A percentile compares a stretch with the other conserved stretches of the same genome.
Conservation (phyloP, 202 grass and related monocot species). For the Eragrostis tef region DNA sequence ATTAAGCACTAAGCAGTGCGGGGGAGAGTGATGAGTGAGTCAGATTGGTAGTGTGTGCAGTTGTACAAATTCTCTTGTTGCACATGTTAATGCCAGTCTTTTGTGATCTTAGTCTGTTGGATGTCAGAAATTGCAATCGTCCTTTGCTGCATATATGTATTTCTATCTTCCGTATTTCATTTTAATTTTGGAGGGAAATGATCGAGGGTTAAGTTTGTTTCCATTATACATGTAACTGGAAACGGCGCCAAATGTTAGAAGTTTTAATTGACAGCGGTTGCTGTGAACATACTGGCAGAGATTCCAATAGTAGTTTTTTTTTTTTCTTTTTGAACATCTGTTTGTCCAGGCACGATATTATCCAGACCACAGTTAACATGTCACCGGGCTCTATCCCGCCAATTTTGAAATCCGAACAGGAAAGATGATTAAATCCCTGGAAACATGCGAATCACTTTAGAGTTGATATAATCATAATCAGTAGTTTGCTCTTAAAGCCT, state of each 20-base stretch:
- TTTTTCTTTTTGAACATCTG: neutral
- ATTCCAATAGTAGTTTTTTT: neutral
- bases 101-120: neutral
- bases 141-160: neutral
- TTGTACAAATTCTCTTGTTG: conserved; percentile 48
- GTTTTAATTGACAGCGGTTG: neutral
- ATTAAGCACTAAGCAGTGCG: neutral
- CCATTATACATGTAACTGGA: too few relatives aligned
- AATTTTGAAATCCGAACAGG: conserved; percentile 57
- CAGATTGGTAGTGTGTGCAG: conserved; percentile 12
- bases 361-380: neutral
- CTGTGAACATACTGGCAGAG: neutral
- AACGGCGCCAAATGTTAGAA: neutral
- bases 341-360: neutral
- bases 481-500: conserved; percentile 44
- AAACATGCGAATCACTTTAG: conserved; percentile 47
- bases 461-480: conserved; percentile 46
- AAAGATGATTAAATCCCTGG: conserved; percentile 53
- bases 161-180: neutral
- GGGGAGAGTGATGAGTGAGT: conserved; percentile 7
- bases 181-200: conserved; percentile 9
- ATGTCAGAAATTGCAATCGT: neutral
- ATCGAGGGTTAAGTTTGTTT: neutral
- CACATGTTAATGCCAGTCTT: conserved; percentile 36
- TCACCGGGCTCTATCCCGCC: conserved; percentile 41